Base-by-base conservation (phyloP, 768 basidiomycete genomes). In the Rubroboletus satanas region DNA sequence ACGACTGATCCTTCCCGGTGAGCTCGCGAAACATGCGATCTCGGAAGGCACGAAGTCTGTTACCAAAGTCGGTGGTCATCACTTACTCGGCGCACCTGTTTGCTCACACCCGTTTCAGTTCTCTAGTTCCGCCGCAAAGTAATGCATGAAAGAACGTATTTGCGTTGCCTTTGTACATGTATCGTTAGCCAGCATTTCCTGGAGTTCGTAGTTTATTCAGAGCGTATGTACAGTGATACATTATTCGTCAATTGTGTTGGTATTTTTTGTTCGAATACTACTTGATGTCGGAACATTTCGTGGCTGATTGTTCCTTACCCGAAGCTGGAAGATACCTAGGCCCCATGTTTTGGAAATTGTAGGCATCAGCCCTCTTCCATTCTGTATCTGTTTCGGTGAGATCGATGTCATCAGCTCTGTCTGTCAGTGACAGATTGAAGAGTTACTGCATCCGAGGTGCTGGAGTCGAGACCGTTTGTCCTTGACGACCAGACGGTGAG, bases 11-110 rank as follows among this genome's bases (percentile, higher is more conserved):
- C 88, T 99, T 26, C 94, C 96, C 63, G 93, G 92, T 71, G 93
- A 95, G 75, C 85, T 96, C 51, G 88, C 92, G 66, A 96, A 95
- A 80, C 69, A 71, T 33, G 69, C 71, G 4, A 71, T 71, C 43
- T 96, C 91, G 49, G 93, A 96, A 76, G 94, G 94, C 49, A 96
- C 91, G 58, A 93, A 93, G 75, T 88, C 87, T 46, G 92, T 93
- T 61, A 94, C 90, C 69, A 95, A 85, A 70, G 85, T 84, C 48
- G 15, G 82, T 71, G n/a, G 32, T 44, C 12, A 18, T 23, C 4
- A 6, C 28, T 39, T 11, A 15, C 18, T 41, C 28, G 1, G 7
- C 12, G 28, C 18, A 28, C 26, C 33, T 18, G 2, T 39, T 23
- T 45, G 60, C 56, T 65, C n/a, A 70, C 46, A 8, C n/a, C 21